Evolutionary conservation across 805 yeast genomes (phyloP).

Genomic region (Candida boleticola): DNA sequence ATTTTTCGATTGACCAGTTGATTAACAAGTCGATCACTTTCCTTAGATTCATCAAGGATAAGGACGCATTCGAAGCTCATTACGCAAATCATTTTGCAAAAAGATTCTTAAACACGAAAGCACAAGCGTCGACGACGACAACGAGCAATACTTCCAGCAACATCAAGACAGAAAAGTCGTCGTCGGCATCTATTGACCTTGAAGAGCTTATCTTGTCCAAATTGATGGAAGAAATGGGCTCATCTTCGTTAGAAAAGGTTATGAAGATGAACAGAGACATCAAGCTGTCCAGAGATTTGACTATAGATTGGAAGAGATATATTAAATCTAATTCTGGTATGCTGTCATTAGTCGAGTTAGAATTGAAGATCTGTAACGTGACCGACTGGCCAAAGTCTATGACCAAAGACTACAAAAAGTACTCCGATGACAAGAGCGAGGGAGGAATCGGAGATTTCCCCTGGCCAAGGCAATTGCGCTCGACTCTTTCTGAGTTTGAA

Average conservation of each 20-base stretch:
- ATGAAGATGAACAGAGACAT: slow-evolving; percentile 89
- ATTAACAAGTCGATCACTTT: slow-evolving; percentile 58
- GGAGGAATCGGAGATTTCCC: slow-evolving; percentile 18
- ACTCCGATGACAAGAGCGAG: slow-evolving; percentile 13
- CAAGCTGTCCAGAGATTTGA: slow-evolving; percentile 41
- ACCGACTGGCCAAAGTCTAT: slow-evolving; percentile 46
- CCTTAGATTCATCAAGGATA: slow-evolving; percentile 70
- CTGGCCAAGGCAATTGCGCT: slow-evolving; percentile 40
- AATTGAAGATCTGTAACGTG: slow-evolving; percentile 42
- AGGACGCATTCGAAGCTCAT: slow-evolving; percentile 80
- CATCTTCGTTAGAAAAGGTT: slow-evolving; percentile 72
- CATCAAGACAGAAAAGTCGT: background rate
- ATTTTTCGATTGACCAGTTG: slow-evolving; percentile 25
- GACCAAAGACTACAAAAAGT: slow-evolving; percentile 41
- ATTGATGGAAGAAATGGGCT: slow-evolving; percentile 74
- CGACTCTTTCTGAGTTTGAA: slow-evolving; percentile 36
- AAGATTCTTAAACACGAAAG: slow-evolving; percentile 50
- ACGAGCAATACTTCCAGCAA: background rate
- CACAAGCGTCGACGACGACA: slow-evolving; percentile 5
- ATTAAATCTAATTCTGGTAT: slow-evolving; percentile 1
- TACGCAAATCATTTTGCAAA: slow-evolving; percentile 86
- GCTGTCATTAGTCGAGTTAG: slow-evolving; percentile 27
- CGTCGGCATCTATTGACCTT: slow-evolving; percentile 45
- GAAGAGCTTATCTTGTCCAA: slow-evolving; percentile 69
- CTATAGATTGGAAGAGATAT: slow-evolving; percentile 36